Percentiles rank a stretch among this genome's conserved stretches.
These are phyloP conservation scores for Adansonia digitata DNA, from an alignment of 345 rosid genomes.

Conservation along the genomic window DNA sequence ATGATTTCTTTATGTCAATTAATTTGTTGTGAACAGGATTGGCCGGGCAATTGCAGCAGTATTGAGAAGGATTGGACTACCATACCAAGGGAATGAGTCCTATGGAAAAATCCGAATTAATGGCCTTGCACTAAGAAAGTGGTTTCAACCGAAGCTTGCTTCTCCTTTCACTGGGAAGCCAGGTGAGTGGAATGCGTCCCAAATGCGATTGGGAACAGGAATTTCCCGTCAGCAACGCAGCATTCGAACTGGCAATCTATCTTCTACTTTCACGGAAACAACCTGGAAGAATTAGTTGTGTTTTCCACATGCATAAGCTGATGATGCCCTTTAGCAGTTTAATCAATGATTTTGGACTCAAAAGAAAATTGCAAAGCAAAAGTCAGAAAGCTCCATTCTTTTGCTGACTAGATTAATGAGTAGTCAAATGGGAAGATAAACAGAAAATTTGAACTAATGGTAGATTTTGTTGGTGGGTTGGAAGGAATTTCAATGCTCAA, in stretches of 20 bases:
- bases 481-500: background rate
- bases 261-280: conserved; percentile 10
- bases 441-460: background rate
- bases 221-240: conserved; percentile 68
- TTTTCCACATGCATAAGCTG: background rate
- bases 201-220: conserved; percentile 52
- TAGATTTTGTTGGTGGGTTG: background rate
- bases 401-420: background rate
- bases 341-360: too few relatives aligned
- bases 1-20: background rate
- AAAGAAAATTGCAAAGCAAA: too few relatives aligned
- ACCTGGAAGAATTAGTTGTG: background rate
- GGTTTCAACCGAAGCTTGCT: conserved; percentile 78
- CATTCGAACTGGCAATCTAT: conserved; percentile 63
- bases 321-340: background rate
- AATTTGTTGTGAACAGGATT: conserved; percentile 44
- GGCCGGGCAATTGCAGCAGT: conserved; percentile 58
- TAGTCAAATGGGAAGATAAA: background rate
- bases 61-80: conserved; percentile 64
- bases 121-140: conserved; percentile 67
- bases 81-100: conserved; percentile 74
- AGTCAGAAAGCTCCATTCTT: background rate
- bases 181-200: conserved; percentile 45
- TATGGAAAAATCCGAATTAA: conserved; percentile 62
- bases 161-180: conserved; percentile 63